Evolutionary conservation across 2,329 filamentous ascomycete species (phyloP), one percentile per base, ranked within the genome.

Genomic region (Ceratocystis ficicola): DNA sequence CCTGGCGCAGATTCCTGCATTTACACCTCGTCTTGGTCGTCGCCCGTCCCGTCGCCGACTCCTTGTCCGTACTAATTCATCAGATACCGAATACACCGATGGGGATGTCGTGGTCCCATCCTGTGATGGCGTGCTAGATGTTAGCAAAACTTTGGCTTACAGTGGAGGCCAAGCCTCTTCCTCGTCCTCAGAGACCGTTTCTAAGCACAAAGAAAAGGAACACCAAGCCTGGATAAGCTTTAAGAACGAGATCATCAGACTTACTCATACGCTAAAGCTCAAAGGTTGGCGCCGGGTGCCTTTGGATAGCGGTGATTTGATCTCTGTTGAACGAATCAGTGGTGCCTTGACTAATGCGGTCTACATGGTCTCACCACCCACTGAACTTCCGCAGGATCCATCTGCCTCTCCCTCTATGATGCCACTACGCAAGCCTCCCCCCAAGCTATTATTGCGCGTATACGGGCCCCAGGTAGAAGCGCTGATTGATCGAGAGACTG

Each of bases 381-480:
- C 78, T 44, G 70, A 74, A 68, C 71, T 75, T 57, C 60, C 60
- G 12, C 36, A 55, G 5, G 46, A 62, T n/a, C 8, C 60, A 4
- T 73, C 73, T 6, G 50, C 71, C 65, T 74, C 69, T 30, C 71
- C 64, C 77, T 69, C 77, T 10, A 74, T 77, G 63, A 81, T 76
- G 71, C 28, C 63, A 15, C 15, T 44, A 8, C 63, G 63, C 25
- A 81, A 77, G 69, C 72, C 70, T 25, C 82, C 83, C 0, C 74
- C 76, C 2, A 96, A 95, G 74, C 79, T 99, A 1, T 81, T 99
- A 0, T 80, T 99, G 20, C 87, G 94, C 48, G 88, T 99, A 67
- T 99, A 99, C 71, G 94, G 94, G 0, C 91, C 93, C 0, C 90
- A 97, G 72, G 93, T 95, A 2, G 93, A 96, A 72, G 90, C 97